A percentile compares a stretch with the other conserved stretches of the same genome.
phyloP scores from a whole-genome alignment of 2,329 filamentous ascomycete species.

The Cladosporium velox region DNA sequence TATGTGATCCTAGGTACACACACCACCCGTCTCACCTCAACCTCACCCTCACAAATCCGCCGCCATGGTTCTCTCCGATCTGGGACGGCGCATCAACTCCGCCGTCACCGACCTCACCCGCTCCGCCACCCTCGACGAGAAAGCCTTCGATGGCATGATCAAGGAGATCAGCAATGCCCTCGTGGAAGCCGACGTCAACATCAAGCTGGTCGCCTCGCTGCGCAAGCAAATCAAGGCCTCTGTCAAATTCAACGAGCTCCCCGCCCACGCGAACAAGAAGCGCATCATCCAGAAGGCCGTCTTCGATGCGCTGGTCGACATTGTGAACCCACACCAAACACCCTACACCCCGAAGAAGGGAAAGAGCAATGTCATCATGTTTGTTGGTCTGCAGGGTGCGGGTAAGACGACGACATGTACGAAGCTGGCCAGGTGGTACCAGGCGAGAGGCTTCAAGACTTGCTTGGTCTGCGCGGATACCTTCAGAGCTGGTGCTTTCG shows the following conservation, averaged over 20 bases:
- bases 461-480: constrained; percentile 97
- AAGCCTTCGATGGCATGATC: constrained; percentile 97
- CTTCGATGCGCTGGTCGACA: constrained; percentile 92
- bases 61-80: constrained; percentile 96
- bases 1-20: background rate
- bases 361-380: constrained; percentile 97
- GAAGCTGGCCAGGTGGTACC: constrained; percentile 92
- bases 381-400: constrained; percentile 94
- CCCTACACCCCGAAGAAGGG: constrained; percentile 97
- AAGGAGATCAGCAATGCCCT: constrained; percentile 97
- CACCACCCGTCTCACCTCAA: background rate
- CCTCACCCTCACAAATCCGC: constrained; percentile 11
- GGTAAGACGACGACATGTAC: constrained; percentile 99
- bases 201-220: constrained; percentile 85
- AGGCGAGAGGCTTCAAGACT: constrained; percentile 86
- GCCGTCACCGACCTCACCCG: constrained; percentile 91
- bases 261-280: constrained; percentile 94
- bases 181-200: constrained; percentile 95
- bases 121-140: constrained; percentile 92
- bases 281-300: constrained; percentile 96
- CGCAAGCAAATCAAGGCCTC: constrained; percentile 88
- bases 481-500: constrained; percentile 96
- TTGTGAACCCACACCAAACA: constrained; percentile 93
- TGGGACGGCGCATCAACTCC: constrained; percentile 96
- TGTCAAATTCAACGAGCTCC: constrained; percentile 94